These are phyloP conservation scores for Phytophthora hibernalis DNA, from an alignment of 352 stramenopile genomes.

Conservation along the genomic window DNA sequence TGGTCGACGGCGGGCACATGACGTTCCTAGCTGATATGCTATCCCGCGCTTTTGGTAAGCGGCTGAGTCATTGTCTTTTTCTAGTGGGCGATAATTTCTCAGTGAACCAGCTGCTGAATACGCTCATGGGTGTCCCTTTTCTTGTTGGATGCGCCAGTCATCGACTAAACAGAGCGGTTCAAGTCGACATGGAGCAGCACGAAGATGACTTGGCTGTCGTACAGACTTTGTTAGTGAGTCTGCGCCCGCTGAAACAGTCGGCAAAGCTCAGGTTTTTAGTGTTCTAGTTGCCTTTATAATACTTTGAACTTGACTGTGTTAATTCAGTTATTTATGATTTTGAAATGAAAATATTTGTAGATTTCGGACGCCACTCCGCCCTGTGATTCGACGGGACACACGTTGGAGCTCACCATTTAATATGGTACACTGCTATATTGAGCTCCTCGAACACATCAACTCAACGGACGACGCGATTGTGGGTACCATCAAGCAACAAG, in stretches of 20 bases:
- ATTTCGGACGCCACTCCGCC: too few relatives aligned
- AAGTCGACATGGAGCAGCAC: not conserved
- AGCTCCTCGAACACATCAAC: not conserved
- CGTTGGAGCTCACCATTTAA: too few relatives aligned
- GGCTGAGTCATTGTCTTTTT: not conserved
- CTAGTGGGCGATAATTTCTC: not conserved
- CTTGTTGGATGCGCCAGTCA: slow-evolving; percentile 2
- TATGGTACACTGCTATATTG: not conserved
- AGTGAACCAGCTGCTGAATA: not conserved
- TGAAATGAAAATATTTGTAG: too few relatives aligned
- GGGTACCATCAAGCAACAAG: not conserved
- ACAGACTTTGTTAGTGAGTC: not conserved
- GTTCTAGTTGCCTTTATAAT: too few relatives aligned
- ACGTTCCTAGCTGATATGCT: slow-evolving; percentile 5
- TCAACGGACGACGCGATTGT: not conserved
- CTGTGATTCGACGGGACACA: too few relatives aligned
- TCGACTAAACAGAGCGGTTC: not conserved
- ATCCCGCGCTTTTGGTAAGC: not conserved
- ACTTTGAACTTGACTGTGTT: too few relatives aligned
- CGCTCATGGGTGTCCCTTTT: not conserved
- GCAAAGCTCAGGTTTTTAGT: slow-evolving; percentile 9
- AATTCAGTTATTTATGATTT: too few relatives aligned
- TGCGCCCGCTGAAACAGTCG: slow-evolving; percentile 4
- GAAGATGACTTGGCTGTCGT: not conserved
- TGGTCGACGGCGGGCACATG: not conserved